These are phyloP conservation scores for Tympanopsis confertula DNA, from an alignment of 2,329 filamentous ascomycete genomes.

Conservation along the genomic window DNA sequence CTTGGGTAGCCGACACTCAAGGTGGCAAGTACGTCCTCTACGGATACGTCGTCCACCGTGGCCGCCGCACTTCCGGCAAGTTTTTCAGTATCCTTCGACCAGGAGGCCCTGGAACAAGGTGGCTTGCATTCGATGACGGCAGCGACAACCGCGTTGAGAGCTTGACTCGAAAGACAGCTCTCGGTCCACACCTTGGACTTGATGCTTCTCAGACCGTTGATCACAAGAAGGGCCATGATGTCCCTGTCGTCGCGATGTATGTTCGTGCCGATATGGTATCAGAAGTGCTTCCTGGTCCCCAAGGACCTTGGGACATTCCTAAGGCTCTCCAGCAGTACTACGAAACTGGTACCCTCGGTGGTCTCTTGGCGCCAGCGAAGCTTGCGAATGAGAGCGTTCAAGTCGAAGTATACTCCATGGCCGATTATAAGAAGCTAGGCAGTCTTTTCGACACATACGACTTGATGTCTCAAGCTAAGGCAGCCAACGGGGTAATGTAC, in stretches of 20 bases:
- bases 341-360: constrained; percentile 10
- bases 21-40: constrained; percentile 40
- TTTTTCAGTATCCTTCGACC: constrained; percentile 51
- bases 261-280: constrained; percentile 33
- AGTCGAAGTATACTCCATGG: constrained; percentile 24
- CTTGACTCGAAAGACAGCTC: constrained; percentile 40
- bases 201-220: constrained; percentile 19
- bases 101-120: constrained; percentile 37
- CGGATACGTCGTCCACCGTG: constrained; percentile 47
- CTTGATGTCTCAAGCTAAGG: constrained; percentile 23
- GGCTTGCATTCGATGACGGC: constrained; percentile 46
- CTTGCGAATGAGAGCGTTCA: constrained; percentile 13
- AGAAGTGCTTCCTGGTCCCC: constrained; percentile 24
- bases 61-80: constrained; percentile 41
- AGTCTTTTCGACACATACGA: constrained; percentile 29
- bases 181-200: constrained; percentile 35
- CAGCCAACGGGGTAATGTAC: constrained; percentile 18
- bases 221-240: constrained; percentile 26
- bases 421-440: constrained; percentile 15
- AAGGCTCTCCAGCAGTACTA: constrained; percentile 25
- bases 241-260: constrained; percentile 44
- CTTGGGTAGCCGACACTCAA: constrained; percentile 16
- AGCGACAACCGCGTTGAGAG: constrained; percentile 42
- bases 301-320: constrained; percentile 33
- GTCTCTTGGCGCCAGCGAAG: too few species aligned